These are phyloP conservation scores for Xylaria curta DNA, from an alignment of 495 filamentous ascomycete genomes.

Conservation along the genomic window DNA sequence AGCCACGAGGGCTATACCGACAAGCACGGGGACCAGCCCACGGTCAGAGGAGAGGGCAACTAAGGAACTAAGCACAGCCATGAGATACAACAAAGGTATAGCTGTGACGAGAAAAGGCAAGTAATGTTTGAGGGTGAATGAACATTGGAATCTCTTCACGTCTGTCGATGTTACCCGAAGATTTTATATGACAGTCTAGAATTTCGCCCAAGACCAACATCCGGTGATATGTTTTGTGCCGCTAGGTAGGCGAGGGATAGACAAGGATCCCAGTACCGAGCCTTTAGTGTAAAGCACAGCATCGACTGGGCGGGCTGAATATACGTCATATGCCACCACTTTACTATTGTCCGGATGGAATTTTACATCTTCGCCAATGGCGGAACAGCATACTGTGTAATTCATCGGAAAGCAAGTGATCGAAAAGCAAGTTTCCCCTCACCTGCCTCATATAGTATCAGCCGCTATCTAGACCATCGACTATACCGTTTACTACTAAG, in stretches of 20 bases:
- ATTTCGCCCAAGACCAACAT: not conserved
- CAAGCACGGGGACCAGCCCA: conserved; percentile 14
- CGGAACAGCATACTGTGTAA: not conserved
- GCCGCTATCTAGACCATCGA: not conserved
- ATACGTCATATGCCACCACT: not conserved
- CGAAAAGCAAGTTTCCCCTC: not conserved
- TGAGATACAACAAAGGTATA: not conserved
- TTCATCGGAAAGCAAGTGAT: too few species aligned
- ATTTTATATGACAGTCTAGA: not conserved
- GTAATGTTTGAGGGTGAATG: not conserved
- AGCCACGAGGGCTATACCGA: conserved; percentile 8
- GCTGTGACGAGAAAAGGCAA: not conserved
- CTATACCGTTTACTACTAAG: not conserved
- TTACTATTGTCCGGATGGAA: not conserved
- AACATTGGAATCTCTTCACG: not conserved
- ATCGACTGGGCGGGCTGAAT: conserved; percentile 1
- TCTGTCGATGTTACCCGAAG: not conserved
- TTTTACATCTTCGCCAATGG: not conserved
- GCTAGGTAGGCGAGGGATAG: not conserved
- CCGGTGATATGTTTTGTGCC: not conserved
- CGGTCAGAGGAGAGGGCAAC: not conserved
- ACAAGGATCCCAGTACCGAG: conserved; percentile 10
- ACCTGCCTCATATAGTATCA: not conserved
- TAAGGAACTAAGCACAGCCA: conserved; percentile 19
- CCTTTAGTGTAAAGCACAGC: not conserved